Evolutionary conservation across 2,329 filamentous ascomycete genomes (phyloP), one percentile per base, ranked within the genome.

Genomic region (Penicillium sclerotigenum): DNA sequence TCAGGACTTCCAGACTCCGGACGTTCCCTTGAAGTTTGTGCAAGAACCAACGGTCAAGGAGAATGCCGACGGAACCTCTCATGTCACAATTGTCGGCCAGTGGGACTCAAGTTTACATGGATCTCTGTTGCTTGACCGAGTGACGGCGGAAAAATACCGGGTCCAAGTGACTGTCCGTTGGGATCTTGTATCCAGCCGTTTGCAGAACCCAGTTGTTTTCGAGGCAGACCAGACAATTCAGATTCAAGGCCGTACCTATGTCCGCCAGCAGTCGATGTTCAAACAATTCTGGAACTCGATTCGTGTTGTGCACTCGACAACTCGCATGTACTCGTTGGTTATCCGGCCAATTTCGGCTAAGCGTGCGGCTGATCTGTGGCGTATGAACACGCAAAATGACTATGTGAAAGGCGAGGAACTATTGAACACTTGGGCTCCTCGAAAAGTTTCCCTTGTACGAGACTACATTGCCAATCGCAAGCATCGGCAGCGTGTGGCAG

Each of bases 331-430:
- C 74, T 91, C 90, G 1, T 79, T 97, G 47, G 87, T 87, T 6
- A 87, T 97, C 73, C 87, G 91, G 29, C 94, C 94, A 0, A 87
- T 90, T 8, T 91, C 91, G 3, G 91, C 96, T 48, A 97, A 97
- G 75, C 85, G 90, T 45, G 90, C 91, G 0, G 91, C 91, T 3
- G 94, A 99, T 71, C 80, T 99, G 13, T 99, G 94, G 94, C 86
- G 94, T 52, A 91, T 97, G 86, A 95, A 91, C 72, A 97, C 92
- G 16, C 87, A 90, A 57, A 89, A 96, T 67, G 91, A 96, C 71
- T 97, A 97, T 69, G 90, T 99, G 66, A 97, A 96, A 73, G 94
- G 94, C 53, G 92, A 99, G 74, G 94, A 99, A 73, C 82, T 87
- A 47, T 79, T 99, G 37, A 86, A 81, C 2, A 86, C 86, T 54